Percentiles rank a stretch among this genome's conserved stretches.
Conservation (phyloP, 2,329 filamentous ascomycete genomes). For the Sporothrix pseudoabietina region DNA sequence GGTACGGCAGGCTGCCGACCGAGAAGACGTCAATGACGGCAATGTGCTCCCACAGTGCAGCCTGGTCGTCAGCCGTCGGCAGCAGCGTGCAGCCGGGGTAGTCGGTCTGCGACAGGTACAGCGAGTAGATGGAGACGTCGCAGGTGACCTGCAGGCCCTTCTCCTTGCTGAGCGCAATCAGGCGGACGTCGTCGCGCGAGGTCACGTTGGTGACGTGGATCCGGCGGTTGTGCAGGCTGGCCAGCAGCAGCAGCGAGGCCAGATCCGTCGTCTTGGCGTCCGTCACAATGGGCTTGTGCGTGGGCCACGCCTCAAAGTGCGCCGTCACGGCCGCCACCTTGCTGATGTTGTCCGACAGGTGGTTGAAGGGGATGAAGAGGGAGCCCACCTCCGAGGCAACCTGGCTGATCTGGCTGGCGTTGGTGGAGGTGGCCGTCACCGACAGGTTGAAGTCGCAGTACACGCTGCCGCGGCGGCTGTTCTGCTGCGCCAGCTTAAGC, state of each 20-base stretch:
- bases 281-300: conserved; percentile 77
- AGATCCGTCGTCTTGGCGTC: conserved; percentile 76
- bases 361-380: conserved; percentile 81
- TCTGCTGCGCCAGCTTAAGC: conserved; percentile 72
- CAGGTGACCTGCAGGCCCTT: conserved; percentile 83
- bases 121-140: conserved; percentile 77
- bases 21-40: conserved; percentile 77
- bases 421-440: conserved; percentile 70
- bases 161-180: conserved; percentile 76
- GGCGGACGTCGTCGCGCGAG: conserved; percentile 75
- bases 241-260: conserved; percentile 73
- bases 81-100: conserved; percentile 68
- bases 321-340: conserved; percentile 78
- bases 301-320: conserved; percentile 77
- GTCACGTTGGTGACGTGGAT: conserved; percentile 80
- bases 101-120: conserved; percentile 73
- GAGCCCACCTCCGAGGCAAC: conserved; percentile 75
- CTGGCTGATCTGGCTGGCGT: conserved; percentile 73
- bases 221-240: conserved; percentile 75
- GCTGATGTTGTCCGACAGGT: conserved; percentile 79
- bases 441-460: conserved; percentile 82
- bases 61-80: conserved; percentile 68
- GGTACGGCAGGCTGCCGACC: conserved; percentile 75
- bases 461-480: conserved; percentile 62
- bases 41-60: conserved; percentile 73